Conservation (phyloP, 805 yeast genomes). For the Clavispora vitiphila region DNA sequence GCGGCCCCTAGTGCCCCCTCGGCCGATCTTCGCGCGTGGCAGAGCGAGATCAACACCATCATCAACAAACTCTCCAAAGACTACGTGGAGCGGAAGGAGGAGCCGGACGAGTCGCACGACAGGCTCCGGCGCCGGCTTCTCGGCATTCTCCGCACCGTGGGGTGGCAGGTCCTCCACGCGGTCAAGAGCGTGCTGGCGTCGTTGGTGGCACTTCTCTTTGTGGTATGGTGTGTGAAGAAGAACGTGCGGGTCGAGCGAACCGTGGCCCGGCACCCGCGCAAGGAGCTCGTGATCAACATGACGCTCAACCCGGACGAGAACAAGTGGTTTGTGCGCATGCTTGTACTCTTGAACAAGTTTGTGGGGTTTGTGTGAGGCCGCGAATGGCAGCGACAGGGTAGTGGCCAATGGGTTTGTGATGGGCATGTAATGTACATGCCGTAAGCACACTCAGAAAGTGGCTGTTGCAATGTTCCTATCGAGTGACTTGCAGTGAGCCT, state of each 20-base stretch:
- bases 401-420: too few relatives aligned
- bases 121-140: constrained; percentile 19
- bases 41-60: constrained; percentile 45
- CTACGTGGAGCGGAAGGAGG: constrained; percentile 6
- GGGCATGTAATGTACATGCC: too few relatives aligned
- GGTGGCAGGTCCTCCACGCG: constrained; percentile 23
- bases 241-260: constrained; percentile 37
- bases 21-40: constrained; percentile 49
- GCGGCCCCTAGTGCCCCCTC: too few relatives aligned
- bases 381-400: too few relatives aligned
- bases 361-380: constrained; percentile 35
- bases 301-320: constrained; percentile 34
- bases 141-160: constrained; percentile 22
- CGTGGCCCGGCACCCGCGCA: constrained; percentile 32
- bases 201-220: constrained; percentile 31
- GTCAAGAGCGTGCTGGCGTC: constrained; percentile 33
- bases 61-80: constrained; percentile 44
- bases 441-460: too few relatives aligned
- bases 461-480: too few relatives aligned
- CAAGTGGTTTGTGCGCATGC: constrained; percentile 39
- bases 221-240: constrained; percentile 39
- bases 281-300: constrained; percentile 40
- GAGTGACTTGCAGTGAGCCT: too few relatives aligned
- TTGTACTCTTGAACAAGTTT: constrained; percentile 32
- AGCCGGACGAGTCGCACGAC: constrained; percentile 7